Evolutionary conservation across 2,329 filamentous ascomycete species (phyloP).

Genomic region (Lasiodiplodia gonubiensis): DNA sequence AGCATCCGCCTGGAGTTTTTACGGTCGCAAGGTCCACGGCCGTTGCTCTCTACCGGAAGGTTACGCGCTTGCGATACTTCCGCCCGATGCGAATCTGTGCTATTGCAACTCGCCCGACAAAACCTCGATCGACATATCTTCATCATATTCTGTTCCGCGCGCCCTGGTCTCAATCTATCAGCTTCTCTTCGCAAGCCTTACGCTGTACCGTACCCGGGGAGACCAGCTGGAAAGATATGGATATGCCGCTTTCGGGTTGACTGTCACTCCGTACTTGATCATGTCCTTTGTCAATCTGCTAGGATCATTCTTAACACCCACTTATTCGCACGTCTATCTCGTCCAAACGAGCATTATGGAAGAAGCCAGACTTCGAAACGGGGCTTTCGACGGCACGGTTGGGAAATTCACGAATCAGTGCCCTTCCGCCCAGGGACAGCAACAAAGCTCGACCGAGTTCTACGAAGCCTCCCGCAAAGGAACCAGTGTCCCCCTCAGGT

Average conservation of each 20-base stretch:
- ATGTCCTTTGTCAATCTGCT: constrained; percentile 48
- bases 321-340: constrained; percentile 41
- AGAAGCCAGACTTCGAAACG: not conserved
- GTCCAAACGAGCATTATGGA: constrained; percentile 28
- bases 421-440: not conserved
- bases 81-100: not conserved
- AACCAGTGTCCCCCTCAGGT: no score
- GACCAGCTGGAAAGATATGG: constrained; percentile 42
- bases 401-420: not conserved
- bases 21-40: not conserved
- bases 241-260: constrained; percentile 46
- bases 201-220: constrained; percentile 39
- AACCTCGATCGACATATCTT: constrained; percentile 29
- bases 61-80: not conserved
- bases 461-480: no score
- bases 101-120: not conserved
- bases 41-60: not conserved
- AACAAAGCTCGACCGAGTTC: no score
- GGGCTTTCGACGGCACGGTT: not conserved
- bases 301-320: constrained; percentile 35
- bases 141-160: constrained; percentile 36
- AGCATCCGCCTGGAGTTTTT: not conserved
- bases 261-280: constrained; percentile 43
- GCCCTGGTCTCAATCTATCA: constrained; percentile 39
- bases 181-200: constrained; percentile 36